Percentiles rank a stretch among this genome's conserved stretches.
Evolutionary conservation across 208 protist species (phyloP).

Genomic region (Trypanosomatidae sp.): DNA sequence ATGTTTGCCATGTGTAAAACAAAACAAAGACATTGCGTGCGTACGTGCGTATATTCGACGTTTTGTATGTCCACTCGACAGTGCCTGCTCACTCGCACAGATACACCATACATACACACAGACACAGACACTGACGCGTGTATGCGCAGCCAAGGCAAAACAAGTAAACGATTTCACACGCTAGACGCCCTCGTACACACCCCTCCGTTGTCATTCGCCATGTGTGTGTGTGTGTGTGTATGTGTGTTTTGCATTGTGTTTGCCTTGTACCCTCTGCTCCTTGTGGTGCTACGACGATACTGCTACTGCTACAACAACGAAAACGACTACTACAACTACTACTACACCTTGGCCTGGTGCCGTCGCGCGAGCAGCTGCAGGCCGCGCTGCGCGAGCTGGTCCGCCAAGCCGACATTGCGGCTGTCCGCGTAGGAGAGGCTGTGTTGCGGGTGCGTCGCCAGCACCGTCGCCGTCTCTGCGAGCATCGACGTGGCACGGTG

Average conservation of each 20-base stretch:
- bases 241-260: background rate
- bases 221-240: no score
- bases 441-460: background rate
- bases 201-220: no score
- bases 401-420: slow-evolving; percentile 28
- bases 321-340: background rate
- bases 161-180: no score
- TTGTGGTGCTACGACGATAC: background rate
- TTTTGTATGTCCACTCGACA: background rate
- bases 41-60: background rate
- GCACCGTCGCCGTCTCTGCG: slow-evolving; percentile 13
- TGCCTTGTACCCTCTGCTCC: background rate
- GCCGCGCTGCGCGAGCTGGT: slow-evolving; percentile 37
- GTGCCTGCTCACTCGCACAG: no score
- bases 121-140: no score
- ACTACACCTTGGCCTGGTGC: slow-evolving; percentile 19
- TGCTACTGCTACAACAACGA: background rate
- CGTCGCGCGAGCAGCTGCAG: slow-evolving; percentile 27
- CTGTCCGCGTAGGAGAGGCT: slow-evolving; percentile 7
- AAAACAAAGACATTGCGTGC: no score
- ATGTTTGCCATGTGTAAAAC: background rate
- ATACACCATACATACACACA: no score
- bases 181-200: no score
- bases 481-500: slow-evolving; percentile 18
- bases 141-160: no score